Base-by-base conservation (phyloP, 2,329 filamentous ascomycete species). In the Alternaria solani region DNA sequence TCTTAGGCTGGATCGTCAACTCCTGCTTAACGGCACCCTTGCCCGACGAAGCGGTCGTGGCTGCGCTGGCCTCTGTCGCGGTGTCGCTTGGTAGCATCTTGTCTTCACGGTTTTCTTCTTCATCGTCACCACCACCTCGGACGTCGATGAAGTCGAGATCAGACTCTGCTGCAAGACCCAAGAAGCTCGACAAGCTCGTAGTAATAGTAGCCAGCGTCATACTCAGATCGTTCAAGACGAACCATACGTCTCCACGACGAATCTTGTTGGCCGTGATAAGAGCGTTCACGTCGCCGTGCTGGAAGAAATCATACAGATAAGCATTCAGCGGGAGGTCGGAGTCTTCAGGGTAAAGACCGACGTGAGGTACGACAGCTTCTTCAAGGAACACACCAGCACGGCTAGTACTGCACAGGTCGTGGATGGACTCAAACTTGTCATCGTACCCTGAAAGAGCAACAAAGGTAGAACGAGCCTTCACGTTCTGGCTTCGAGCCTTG, bases 231-330 rank as follows among this genome's bases (percentile, higher is more conserved):
- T 92, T 91, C 2, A 93, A 81, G 2, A 85, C 72, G 69, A 90
- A 93, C 91, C 91, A 94, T 8, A 92, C 83, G 47, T 93, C 89
- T 5, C 86, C 85, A 1, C 81, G 79, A 44, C 86, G 86, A 70
- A 94, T 88, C 3, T 84, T 82, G 71, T 94, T 94, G 30, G 88
- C 89, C 0, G 76, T 79, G 12, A 86, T 85, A 2, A 94, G 79
- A 0, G 87, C 84, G 1, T 81, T 73, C 23, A 88, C 74, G 69
- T 89, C 86, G 4, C 90, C 91, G 67, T 94, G 88, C 75, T 88
- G 91, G 82, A 87, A 93, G 77, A 93, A 94, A 75, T 94, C 90
- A 61, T 89, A 87, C 0, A 94, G 78, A 70, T 91, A 91, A 0
- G 88, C 87, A 65, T 92, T 92, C 61, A 88, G 81, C 0, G 85